Conservation (phyloP, 1,284 basidiomycete species). For the Ceratobasidium sp. region DNA sequence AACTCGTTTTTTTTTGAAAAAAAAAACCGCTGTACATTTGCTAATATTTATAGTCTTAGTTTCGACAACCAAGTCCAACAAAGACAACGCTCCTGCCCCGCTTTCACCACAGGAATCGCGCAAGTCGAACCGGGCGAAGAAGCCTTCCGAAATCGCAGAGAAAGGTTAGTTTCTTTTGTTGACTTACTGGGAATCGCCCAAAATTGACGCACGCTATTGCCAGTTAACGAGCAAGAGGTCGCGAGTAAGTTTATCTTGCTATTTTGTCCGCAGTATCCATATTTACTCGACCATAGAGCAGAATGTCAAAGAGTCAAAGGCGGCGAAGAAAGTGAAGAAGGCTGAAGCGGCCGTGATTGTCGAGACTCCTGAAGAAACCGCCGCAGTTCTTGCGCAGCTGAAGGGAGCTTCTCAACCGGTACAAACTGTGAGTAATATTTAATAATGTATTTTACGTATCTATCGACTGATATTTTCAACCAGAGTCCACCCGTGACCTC, state of each 20-base stretch:
- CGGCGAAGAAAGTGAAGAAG: constrained; percentile 6
- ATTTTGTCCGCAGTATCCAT: background rate
- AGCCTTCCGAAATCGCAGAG: constrained; percentile 1
- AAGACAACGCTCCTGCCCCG: background rate
- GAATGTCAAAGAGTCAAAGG: background rate
- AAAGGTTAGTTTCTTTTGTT: background rate
- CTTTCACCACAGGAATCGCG: background rate
- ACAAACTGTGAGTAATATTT: background rate
- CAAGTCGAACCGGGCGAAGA: background rate
- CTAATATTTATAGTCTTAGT: background rate
- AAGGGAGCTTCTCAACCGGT: background rate
- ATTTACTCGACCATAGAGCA: background rate
- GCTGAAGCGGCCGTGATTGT: background rate
- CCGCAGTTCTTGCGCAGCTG: background rate
- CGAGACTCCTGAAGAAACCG: constrained; percentile 18
- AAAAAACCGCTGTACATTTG: background rate
- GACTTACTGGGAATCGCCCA: background rate
- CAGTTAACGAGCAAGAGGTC: background rate
- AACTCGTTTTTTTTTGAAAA: too few species aligned
- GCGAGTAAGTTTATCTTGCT: background rate
- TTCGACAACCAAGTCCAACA: background rate
- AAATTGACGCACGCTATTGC: background rate
- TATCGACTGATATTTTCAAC: background rate
- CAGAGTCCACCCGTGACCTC: background rate
- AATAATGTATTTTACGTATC: background rate